These are phyloP conservation scores for Geranium brycei DNA, from an alignment of 345 rosid species.

Conservation along the genomic window DNA sequence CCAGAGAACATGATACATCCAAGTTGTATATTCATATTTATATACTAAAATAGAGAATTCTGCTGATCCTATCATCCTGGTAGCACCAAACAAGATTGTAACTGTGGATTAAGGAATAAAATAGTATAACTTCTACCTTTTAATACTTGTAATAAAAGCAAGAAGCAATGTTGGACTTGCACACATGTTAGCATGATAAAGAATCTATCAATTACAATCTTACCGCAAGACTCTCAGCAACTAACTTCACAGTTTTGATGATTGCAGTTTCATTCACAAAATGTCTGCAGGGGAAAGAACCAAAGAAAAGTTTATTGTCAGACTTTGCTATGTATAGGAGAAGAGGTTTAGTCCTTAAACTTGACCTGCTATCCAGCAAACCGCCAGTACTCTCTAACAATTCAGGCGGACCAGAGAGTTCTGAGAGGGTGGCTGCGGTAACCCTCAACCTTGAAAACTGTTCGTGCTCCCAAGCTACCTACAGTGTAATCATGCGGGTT, in stretches of 20 bases:
- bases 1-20: not conserved
- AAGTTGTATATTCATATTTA: slow-evolving; percentile 1
- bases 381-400: slow-evolving; percentile 67
- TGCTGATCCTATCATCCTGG: not conserved
- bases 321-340: not conserved
- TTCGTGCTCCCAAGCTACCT: slow-evolving; percentile 99
- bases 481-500: slow-evolving; percentile 13
- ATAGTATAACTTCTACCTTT: not conserved
- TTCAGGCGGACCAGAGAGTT: slow-evolving; percentile 65
- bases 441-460: slow-evolving; percentile 90
- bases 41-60: not conserved
- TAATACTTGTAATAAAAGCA: not conserved
- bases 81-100: not conserved
- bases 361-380: slow-evolving; percentile 67
- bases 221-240: slow-evolving; percentile 94
- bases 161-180: not conserved
- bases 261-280: slow-evolving; percentile 55
- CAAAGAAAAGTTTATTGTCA: not conserved
- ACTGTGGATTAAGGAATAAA: not conserved
- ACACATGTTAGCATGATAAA: slow-evolving; percentile 1
- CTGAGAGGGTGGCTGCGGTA: slow-evolving; percentile 89
- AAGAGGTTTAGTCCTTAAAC: slow-evolving; percentile 5
- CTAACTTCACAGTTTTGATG: slow-evolving; percentile 59
- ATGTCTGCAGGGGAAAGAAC: slow-evolving; percentile 30
- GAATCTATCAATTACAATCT: slow-evolving; percentile 13